Percentiles rank a stretch among this genome's conserved stretches.
These are phyloP conservation scores for Penicillium pulvis DNA, from an alignment of 495 filamentous ascomycete genomes.

Conservation along the genomic window DNA sequence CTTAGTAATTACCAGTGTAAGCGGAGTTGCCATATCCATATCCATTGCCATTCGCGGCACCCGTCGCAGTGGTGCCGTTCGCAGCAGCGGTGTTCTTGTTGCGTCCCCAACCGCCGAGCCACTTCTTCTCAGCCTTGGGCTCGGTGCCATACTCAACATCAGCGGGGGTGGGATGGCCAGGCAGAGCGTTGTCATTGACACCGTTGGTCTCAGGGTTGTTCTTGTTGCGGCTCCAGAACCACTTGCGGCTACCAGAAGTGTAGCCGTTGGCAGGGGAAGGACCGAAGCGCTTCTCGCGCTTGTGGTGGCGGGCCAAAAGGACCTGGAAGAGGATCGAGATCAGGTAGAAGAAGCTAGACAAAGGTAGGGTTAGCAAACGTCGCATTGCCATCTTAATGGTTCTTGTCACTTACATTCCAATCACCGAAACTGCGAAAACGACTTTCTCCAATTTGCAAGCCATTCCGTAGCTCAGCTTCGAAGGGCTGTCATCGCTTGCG, in stretches of 20 bases:
- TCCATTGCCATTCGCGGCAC: constrained; percentile 15
- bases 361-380: constrained; percentile 4
- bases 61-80: constrained; percentile 7
- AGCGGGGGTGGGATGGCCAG: constrained; percentile 37
- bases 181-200: constrained; percentile 38
- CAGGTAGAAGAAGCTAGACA: constrained; percentile 63
- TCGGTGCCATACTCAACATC: constrained; percentile 39
- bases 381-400: background rate
- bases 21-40: constrained; percentile 43
- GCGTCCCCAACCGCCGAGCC: constrained; percentile 25
- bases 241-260: constrained; percentile 64
- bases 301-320: constrained; percentile 66
- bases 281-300: constrained; percentile 77
- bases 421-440: constrained; percentile 73
- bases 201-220: constrained; percentile 36
- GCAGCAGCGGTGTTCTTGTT: constrained; percentile 28
- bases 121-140: constrained; percentile 29
- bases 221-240: constrained; percentile 52
- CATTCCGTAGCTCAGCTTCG: constrained; percentile 45
- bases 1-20: constrained; percentile 41
- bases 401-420: constrained; percentile 65
- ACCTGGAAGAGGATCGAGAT: constrained; percentile 65
- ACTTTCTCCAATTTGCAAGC: constrained; percentile 74
- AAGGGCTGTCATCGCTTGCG: constrained; percentile 41
- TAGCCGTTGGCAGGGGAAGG: constrained; percentile 77